Evolutionary conservation across 495 filamentous ascomycete species (phyloP).

Genomic region (Penicillium atrosanguineum): DNA sequence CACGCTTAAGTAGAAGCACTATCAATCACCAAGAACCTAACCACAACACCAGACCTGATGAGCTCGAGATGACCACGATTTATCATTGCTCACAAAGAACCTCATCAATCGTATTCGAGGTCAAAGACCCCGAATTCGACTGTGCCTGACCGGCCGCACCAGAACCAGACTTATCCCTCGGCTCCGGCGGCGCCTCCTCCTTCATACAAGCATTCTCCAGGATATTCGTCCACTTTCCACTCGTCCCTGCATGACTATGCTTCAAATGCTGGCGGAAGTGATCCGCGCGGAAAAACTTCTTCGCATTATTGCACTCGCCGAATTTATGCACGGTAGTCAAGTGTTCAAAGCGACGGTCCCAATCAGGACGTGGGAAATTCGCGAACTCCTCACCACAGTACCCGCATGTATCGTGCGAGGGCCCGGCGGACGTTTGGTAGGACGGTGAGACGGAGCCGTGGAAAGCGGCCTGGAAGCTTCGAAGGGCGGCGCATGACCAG

Average conservation of each 20-base stretch:
- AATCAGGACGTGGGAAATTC: constrained; percentile 67
- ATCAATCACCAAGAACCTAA: no score
- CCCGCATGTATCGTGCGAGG: constrained; percentile 74
- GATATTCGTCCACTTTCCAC: constrained; percentile 99
- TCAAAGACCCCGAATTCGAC: constrained; percentile 24
- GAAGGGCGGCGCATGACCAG: constrained; percentile 93
- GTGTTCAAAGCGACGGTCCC: constrained; percentile 82
- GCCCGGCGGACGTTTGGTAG: constrained; percentile 34
- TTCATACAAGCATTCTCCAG: constrained; percentile 96
- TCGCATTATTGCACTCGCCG: constrained; percentile 95
- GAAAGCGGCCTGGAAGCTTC: constrained; percentile 74
- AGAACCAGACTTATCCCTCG: constrained; percentile 20
- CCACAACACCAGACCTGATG: background rate
- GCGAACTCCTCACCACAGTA: constrained; percentile 95
- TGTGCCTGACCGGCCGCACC: constrained; percentile 2
- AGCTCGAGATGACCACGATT: background rate
- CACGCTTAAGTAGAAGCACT: background rate
- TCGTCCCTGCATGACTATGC: constrained; percentile 94
- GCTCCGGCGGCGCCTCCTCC: constrained; percentile 65
- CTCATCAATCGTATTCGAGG: constrained; percentile 39
- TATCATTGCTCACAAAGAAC: constrained; percentile 32
- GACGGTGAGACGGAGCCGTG: constrained; percentile 61
- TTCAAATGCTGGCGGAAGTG: constrained; percentile 98
- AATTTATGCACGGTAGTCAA: constrained; percentile 91
- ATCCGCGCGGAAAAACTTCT: constrained; percentile 97